phyloP scores from a whole-genome alignment of 2,329 filamentous ascomycete genomes.

The Coniochaeta prunicola region DNA sequence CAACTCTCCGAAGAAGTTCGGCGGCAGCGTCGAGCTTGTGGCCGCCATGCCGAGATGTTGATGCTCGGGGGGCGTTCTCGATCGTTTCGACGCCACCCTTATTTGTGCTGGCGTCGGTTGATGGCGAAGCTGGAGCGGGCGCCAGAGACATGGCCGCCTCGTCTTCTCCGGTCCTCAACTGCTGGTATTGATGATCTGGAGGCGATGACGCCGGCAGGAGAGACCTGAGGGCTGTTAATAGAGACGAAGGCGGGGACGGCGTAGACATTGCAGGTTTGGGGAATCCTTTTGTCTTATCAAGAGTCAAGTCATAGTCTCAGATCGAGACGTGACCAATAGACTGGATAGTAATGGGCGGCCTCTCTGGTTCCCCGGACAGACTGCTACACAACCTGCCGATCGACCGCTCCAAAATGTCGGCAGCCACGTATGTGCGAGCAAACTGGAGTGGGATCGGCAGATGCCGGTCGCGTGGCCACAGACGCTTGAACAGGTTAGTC shows the following conservation, averaged over 20 bases:
- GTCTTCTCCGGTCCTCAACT: not conserved
- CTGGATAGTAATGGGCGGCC: no score
- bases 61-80: slow-evolving; percentile 3
- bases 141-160: not conserved
- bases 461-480: no score
- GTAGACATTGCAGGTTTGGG: not conserved
- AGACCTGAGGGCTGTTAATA: not conserved
- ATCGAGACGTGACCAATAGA: not conserved
- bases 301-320: not conserved
- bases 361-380: not conserved
- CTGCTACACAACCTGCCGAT: not conserved
- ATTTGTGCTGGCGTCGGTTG: not conserved
- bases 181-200: not conserved
- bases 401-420: not conserved
- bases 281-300: not conserved
- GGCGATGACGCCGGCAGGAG: not conserved
- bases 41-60: not conserved
- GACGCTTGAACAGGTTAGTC: no score
- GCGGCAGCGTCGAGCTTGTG: slow-evolving; percentile 8
- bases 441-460: not conserved
- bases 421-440: not conserved
- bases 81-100: slow-evolving; percentile 10
- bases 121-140: not conserved
- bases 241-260: not conserved
- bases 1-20: slow-evolving; percentile 11